Percentiles rank a stretch among this genome's conserved stretches.
Evolutionary conservation across 2,329 filamentous ascomycete species (phyloP).

Genomic region (Grosmannia clavigera): DNA sequence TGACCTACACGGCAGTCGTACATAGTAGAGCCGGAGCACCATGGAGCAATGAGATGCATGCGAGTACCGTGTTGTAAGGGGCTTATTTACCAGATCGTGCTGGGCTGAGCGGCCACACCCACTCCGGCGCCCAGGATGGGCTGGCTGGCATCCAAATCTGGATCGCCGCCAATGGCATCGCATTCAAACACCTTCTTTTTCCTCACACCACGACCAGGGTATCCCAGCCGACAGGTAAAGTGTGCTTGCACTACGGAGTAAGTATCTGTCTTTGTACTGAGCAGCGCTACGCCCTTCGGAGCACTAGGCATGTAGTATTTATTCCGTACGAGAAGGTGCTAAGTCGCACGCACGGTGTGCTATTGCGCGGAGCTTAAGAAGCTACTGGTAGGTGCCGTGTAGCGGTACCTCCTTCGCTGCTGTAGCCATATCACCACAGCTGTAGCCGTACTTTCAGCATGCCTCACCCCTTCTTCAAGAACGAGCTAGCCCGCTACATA

Average conservation of each 20-base stretch:
- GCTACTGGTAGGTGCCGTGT: not conserved
- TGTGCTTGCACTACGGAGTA: not conserved
- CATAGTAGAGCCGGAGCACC: no score
- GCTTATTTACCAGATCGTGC: not conserved
- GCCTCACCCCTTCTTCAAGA: not conserved
- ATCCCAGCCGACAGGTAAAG: not conserved
- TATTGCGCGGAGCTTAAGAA: not conserved
- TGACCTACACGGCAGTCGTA: no score
- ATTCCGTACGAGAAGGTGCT: not conserved
- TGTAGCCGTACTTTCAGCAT: not conserved
- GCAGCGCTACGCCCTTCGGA: not conserved
- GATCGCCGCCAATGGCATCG: slow-evolving; percentile 8
- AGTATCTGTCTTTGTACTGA: not conserved
- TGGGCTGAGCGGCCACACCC: not conserved
- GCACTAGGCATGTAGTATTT: not conserved
- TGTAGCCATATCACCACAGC: not conserved
- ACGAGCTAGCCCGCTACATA: not conserved
- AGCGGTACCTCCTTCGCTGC: not conserved
- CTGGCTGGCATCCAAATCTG: slow-evolving; percentile 2
- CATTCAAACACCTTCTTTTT: not conserved
- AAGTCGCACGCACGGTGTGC: not conserved
- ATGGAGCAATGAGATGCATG: not conserved
- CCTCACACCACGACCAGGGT: slow-evolving; percentile 1
- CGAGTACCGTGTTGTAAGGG: not conserved
- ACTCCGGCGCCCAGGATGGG: not conserved